Percentiles rank a stretch among this genome's conserved stretches.
These are phyloP conservation scores for Magnusiomyces magnusii DNA, from an alignment of 1,139 yeast genomes.

Conservation along the genomic window DNA sequence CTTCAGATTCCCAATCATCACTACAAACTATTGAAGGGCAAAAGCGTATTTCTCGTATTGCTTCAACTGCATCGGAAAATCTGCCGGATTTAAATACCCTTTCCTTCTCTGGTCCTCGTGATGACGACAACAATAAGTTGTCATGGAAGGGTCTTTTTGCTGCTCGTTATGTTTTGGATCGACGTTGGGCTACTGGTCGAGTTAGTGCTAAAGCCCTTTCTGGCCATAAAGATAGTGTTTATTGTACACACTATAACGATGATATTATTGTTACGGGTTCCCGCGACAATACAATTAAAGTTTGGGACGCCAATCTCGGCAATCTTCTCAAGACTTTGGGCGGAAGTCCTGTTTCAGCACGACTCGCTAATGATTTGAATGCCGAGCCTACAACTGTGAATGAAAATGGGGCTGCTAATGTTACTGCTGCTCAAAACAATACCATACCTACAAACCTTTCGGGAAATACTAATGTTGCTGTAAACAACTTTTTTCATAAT, in stretches of 20 bases:
- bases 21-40: neutral
- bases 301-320: slow-evolving; percentile 32
- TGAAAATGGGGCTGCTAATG: neutral
- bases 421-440: neutral
- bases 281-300: slow-evolving; percentile 31
- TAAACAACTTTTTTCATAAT: slow-evolving; percentile 23
- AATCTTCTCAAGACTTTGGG: slow-evolving; percentile 16
- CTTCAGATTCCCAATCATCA: neutral
- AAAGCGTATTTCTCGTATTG: neutral
- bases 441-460: neutral
- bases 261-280: slow-evolving; percentile 33
- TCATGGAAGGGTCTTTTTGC: slow-evolving; percentile 25
- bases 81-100: too few relatives aligned
- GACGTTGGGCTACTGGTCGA: slow-evolving; percentile 27
- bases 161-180: slow-evolving; percentile 26
- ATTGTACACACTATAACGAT: slow-evolving; percentile 33
- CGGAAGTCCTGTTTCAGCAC: slow-evolving; percentile 9
- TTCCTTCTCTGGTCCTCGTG: too few relatives aligned
- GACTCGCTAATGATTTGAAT: neutral
- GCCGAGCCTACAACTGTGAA: neutral
- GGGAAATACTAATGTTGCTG: neutral
- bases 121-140: neutral
- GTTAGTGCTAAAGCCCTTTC: slow-evolving; percentile 23
- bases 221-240: slow-evolving; percentile 35
- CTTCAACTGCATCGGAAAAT: neutral